Base-by-base conservation (phyloP, 208 protist genomes). In the Plasmodiophora brassicae region DNA sequence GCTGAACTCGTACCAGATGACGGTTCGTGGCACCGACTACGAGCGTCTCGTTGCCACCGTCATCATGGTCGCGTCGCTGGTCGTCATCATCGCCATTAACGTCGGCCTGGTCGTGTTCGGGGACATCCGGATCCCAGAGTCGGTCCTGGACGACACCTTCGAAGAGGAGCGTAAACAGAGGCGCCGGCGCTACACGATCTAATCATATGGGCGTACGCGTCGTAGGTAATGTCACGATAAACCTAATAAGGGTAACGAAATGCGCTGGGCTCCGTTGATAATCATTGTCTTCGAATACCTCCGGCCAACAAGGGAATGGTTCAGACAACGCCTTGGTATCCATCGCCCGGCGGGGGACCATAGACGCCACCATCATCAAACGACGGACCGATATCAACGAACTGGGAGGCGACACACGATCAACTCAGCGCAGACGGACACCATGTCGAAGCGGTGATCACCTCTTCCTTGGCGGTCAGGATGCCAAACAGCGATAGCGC, bases 401-500 rank as follows among this genome's bases (percentile, higher is more conserved):
- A 78, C 20, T n/a, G n/a, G n/a, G n/a, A n/a, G n/a, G n/a, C n/a
- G n/a, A n/a, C n/a, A n/a, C n/a, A n/a, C n/a, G n/a, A n/a, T n/a
- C n/a, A n/a, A n/a, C n/a, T n/a, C n/a, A n/a, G n/a, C n/a, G n/a
- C n/a, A n/a, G n/a, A n/a, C n/a, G n/a, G n/a, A n/a, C n/a, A n/a
- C n/a, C n/a, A n/a, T n/a, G n/a, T n/a, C n/a, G n/a, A n/a, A n/a
- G n/a, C n/a, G n/a, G n/a, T n/a, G n/a, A n/a, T n/a, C n/a, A n/a
- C n/a, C n/a, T 78, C 65, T 78, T 78, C 65, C 41, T 78, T 78
- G 10, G 65, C 65, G 20, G 5, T 44, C 32, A 78, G 5, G 14
- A 78, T 32, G 5, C 14, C 65, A 78, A 78, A 78, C n/a, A 78
- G 65, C n/a, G 65, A 78, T 5, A 78, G 5, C n/a, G 65, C 65